phyloP scores from a whole-genome alignment of 106 monocot species.

The Allium cepa region DNA sequence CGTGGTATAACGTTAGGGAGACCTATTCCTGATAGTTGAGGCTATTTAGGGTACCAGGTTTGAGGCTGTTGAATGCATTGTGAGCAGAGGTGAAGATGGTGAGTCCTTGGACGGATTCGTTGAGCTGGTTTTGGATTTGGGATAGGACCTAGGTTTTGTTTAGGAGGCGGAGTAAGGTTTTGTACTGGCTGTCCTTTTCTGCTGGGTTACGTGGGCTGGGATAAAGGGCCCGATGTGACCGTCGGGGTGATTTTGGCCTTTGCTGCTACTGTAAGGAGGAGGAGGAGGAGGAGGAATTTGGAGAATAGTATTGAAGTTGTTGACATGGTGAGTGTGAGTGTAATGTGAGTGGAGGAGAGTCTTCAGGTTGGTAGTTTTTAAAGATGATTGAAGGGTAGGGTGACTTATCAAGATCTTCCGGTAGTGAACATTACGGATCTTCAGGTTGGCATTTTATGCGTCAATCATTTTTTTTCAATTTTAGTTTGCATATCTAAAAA shows the following conservation, averaged over 20 bases:
- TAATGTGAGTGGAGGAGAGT: not conserved
- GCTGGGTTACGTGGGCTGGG: constrained; percentile 51
- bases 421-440: too few relatives aligned
- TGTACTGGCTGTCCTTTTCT: constrained; percentile 75
- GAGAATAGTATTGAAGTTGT: not conserved
- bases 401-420: too few relatives aligned
- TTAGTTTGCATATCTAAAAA: too few relatives aligned
- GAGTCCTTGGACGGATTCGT: constrained; percentile 52
- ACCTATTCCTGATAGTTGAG: constrained; percentile 47
- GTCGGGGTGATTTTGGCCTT: not conserved
- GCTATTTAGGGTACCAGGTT: constrained; percentile 60
- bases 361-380: too few relatives aligned
- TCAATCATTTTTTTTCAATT: too few relatives aligned
- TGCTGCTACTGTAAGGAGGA: not conserved
- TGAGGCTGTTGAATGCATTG: constrained; percentile 61
- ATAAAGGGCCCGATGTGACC: too few relatives aligned
- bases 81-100: constrained; percentile 82
- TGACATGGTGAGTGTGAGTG: not conserved
- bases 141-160: constrained; percentile 48
- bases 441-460: too few relatives aligned
- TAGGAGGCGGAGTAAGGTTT: constrained; percentile 45
- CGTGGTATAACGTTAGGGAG: constrained; percentile 53
- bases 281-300: constrained; percentile 5
- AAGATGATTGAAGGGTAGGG: too few relatives aligned
- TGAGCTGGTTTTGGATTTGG: constrained; percentile 59